Base-by-base conservation (phyloP, 208 protist genomes). In the Naegleria lovaniensis region DNA sequence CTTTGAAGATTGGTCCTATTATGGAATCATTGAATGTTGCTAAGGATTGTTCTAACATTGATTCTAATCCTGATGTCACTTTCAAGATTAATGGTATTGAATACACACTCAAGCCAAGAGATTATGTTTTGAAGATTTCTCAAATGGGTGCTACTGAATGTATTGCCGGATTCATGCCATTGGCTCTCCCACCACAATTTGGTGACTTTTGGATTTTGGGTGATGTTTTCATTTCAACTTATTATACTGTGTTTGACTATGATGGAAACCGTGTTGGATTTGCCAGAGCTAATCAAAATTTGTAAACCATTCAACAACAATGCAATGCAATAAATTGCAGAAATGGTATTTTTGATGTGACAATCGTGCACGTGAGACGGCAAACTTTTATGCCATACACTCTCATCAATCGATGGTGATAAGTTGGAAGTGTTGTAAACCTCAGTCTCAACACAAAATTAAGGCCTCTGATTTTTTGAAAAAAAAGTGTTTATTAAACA, bases 111-210 rank as follows among this genome's bases (percentile, higher is more conserved):
- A 94, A 41, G 3, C 92, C 92, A 76, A 90, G 92, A n/a, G 93
- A 98, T 25, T 98, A 98, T 93, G 93, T 97, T 84, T 94, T 98
- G 90, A 93, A 97, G 91, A 90, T 96, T 36, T 90, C 92, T 39
- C 29, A n/a, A 59, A 58, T 85, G 33, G 92, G 93, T 83, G 9
- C 94, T 36, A 90, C 67, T 36, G n/a, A 92, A 85, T 97, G 96
- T 92, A 83, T 96, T 52, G 79, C 88, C 86, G 95, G 95, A 87
- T 95, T 97, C 92, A 94, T 96, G 85, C 94, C 93, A 76, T 90
- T 97, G 0, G 93, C 95, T 40, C 85, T 96, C 29, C 94, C 94
- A 83, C 39, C 90, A 19, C 92, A 92, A 83, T 59, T 91, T 41
- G 93, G 92, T 52, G 91, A 91, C 36, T 92, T 96, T 25, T 97